A percentile compares a stretch with the other conserved stretches of the same genome.
phyloP scores from a whole-genome alignment of 2,329 filamentous ascomycete genomes.

The Zasmidium citrigriseum region DNA sequence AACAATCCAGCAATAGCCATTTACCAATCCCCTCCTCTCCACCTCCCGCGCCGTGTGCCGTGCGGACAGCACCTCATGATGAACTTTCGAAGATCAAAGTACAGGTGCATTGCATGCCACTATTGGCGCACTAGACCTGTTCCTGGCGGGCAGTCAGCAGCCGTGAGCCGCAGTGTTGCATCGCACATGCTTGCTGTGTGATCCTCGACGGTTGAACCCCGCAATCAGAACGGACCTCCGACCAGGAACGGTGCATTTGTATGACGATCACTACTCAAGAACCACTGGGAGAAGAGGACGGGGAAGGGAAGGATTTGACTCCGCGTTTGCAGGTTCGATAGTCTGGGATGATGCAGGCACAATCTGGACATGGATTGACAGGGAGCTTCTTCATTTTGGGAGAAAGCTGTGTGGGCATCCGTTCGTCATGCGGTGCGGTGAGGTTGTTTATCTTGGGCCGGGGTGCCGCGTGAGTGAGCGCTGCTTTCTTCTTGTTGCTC shows the following conservation, averaged over 20 bases:
- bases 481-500: not conserved
- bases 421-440: not conserved
- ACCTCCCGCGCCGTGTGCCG: not conserved
- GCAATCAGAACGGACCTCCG: too few relatives aligned
- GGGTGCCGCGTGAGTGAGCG: not conserved
- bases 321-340: too few relatives aligned
- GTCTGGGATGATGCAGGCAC: not conserved
- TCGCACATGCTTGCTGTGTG: not conserved
- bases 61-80: not conserved
- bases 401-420: not conserved
- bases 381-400: not conserved
- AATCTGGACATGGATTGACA: not conserved
- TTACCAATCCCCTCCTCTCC: constrained; percentile 1
- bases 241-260: not conserved
- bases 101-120: too few relatives aligned
- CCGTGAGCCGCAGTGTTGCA: not conserved
- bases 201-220: not conserved
- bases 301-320: not conserved
- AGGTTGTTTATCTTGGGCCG: not conserved
- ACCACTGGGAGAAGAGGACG: not conserved
- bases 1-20: too few relatives aligned
- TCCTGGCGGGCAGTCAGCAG: not conserved
- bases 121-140: not conserved
- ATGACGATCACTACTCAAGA: not conserved
- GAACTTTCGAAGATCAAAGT: too few relatives aligned